Conservation (phyloP, 2,329 filamentous ascomycete species). For the Nothophoma quercina region DNA sequence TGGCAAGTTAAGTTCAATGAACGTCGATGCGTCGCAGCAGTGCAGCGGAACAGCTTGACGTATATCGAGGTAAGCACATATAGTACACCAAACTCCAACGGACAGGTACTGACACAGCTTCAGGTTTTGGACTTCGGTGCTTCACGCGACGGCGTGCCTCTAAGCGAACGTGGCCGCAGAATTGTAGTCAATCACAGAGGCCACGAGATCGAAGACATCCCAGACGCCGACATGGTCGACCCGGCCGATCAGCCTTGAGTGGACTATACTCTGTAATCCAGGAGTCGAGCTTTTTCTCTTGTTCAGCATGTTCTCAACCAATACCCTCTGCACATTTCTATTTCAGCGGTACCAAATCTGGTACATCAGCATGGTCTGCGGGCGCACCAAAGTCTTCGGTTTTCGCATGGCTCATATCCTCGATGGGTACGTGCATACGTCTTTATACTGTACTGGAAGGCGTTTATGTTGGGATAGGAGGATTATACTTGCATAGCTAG, state of each 20-base stretch:
- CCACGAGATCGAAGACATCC: slow-evolving; percentile 47
- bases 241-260: slow-evolving; percentile 33
- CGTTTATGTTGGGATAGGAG: slow-evolving; percentile 22
- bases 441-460: slow-evolving; percentile 20
- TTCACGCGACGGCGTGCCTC: slow-evolving; percentile 82
- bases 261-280: background rate
- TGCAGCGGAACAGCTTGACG: slow-evolving; percentile 89
- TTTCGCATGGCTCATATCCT: background rate
- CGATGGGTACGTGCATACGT: background rate
- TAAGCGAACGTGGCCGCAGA: slow-evolving; percentile 78
- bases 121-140: slow-evolving; percentile 98
- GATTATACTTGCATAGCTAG: slow-evolving; percentile 36
- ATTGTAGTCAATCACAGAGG: slow-evolving; percentile 63
- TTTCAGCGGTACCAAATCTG: slow-evolving; percentile 13
- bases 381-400: slow-evolving; percentile 5
- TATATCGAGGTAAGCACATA: slow-evolving; percentile 77
- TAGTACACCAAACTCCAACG: background rate
- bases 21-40: slow-evolving; percentile 91
- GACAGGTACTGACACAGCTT: slow-evolving; percentile 42
- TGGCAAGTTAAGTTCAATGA: slow-evolving; percentile 99
- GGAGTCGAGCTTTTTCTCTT: slow-evolving; percentile 3
- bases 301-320: slow-evolving; percentile 36
- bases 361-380: slow-evolving; percentile 13
- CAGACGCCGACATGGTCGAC: slow-evolving; percentile 42
- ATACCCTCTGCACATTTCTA: slow-evolving; percentile 36